Base-by-base conservation (phyloP, 2,329 filamentous ascomycete species). In the Colletotrichum shisoi region DNA sequence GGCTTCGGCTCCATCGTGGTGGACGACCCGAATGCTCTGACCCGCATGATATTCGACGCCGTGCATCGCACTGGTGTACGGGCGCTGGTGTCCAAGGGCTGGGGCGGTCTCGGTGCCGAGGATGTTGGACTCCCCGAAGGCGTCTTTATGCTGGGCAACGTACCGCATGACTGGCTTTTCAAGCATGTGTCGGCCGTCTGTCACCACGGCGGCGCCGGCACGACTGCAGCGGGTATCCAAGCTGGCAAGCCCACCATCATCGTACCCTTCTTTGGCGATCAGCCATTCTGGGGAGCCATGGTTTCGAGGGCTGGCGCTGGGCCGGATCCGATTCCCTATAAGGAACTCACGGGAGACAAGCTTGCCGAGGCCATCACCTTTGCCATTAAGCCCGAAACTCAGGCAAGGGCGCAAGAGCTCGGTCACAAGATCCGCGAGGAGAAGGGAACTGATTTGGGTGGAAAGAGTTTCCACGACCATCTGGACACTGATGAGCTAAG, bases 81-180 rank as follows among this genome's bases (percentile, higher is more conserved):
- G 63, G 93, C 92, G 2, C 79, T 96, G 1, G 89, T 96, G 0
- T 94, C 92, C 0, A 93, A 94, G 73, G 93, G 93, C 17, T 96
- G 93, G 93, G 92, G 93, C 56, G 92, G 92, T 0, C 82, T 96
- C 8, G 93, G 92, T 37, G 90, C 87, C 0, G 90, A 93, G 72
- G 82, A 87, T 39, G 75, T 91, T 3, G 85, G 85, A 1, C 78
- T 93, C n/a, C 92, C 92, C 0, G 87, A 93, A 2, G 87, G 88
- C 4, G 87, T 96, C 1, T 92, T 91, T 74, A 92, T 96, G 87
- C 82, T 96, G 44, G 92, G 91, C 12, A 95, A 94, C 73, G 88
- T 89, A 51, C 93, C 93, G 1, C 93, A 96, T 70, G 93, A 96
- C 78, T 96, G 93, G 93, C 79, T 96, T 0, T 96, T 96, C 77